A percentile compares a stretch with the other conserved stretches of the same genome.
Evolutionary conservation across 2,329 filamentous ascomycete genomes (phyloP).

Genomic region (Arthrinium puccinioides): DNA sequence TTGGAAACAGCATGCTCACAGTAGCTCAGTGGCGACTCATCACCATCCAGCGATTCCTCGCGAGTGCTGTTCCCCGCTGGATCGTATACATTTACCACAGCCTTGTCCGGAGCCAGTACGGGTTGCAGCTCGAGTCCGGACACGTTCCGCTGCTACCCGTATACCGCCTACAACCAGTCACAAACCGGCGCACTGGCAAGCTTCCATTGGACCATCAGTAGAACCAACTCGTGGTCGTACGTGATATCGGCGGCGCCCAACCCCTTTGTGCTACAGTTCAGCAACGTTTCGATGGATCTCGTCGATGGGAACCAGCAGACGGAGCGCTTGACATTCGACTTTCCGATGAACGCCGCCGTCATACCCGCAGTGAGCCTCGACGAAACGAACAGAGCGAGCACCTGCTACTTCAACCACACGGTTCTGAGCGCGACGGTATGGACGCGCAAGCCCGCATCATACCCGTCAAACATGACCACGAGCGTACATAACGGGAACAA

Average conservation of each 20-base stretch:
- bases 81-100: conserved; percentile 53
- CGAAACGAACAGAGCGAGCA: conserved; percentile 30
- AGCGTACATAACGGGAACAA: conserved; percentile 3
- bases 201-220: conserved; percentile 55
- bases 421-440: conserved; percentile 51
- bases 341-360: conserved; percentile 44
- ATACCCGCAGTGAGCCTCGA: conserved; percentile 38
- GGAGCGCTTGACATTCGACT: conserved; percentile 53
- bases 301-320: conserved; percentile 27
- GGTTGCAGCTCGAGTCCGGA: conserved; percentile 50
- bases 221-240: conserved; percentile 29
- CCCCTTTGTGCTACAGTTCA: conserved; percentile 49
- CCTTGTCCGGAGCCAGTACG: conserved; percentile 43
- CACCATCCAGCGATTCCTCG: background rate
- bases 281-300: conserved; percentile 10
- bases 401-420: conserved; percentile 53
- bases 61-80: conserved; percentile 51
- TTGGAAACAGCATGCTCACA: conserved; percentile 3
- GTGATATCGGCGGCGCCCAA: conserved; percentile 49
- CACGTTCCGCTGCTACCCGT: conserved; percentile 58
- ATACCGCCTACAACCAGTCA: conserved; percentile 37
- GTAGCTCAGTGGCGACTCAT: conserved; percentile 2
- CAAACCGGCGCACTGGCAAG: conserved; percentile 31
- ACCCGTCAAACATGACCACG: conserved; percentile 16
- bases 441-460: conserved; percentile 33